These are phyloP conservation scores for Globisporangium yorkense DNA, from an alignment of 352 stramenopile genomes.

Conservation along the genomic window DNA sequence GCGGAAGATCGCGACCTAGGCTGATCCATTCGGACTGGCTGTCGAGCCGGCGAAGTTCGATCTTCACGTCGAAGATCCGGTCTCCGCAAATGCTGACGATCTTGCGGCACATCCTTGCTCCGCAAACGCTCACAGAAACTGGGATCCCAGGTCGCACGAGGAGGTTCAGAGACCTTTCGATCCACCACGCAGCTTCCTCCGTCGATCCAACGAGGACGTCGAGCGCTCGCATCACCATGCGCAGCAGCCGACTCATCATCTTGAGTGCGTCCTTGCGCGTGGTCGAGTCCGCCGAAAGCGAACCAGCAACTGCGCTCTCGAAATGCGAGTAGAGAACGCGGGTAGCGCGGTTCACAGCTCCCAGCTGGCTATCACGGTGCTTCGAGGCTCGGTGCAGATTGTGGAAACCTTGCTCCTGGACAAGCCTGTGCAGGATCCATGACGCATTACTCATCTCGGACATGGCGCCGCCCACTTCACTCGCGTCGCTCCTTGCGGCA, in stretches of 20 bases:
- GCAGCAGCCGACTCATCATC: slow-evolving; percentile 8
- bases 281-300: too few relatives aligned
- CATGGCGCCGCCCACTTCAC: neutral
- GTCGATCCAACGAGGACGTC: neutral
- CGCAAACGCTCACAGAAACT: slow-evolving; percentile 6
- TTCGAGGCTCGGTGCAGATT: neutral
- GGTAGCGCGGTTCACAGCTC: neutral
- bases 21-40: neutral
- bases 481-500: neutral
- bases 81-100: slow-evolving; percentile 10
- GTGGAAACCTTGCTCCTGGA: slow-evolving; percentile 5
- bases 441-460: slow-evolving; percentile 5
- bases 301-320: neutral
- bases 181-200: slow-evolving; percentile 12
- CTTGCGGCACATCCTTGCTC: slow-evolving; percentile 8
- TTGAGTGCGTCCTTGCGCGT: neutral
- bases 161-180: slow-evolving; percentile 5
- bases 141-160: slow-evolving; percentile 5
- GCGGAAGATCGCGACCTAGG: slow-evolving; percentile 24
- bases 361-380: neutral
- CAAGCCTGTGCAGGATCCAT: slow-evolving; percentile 15
- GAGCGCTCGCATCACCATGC: slow-evolving; percentile 9
- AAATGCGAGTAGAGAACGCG: slow-evolving; percentile 9
- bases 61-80: slow-evolving; percentile 9
- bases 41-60: slow-evolving; percentile 2